Percentiles rank a stretch among this genome's conserved stretches.
Evolutionary conservation across 106 monocot species (phyloP).

Genomic region (Iris macrosiphon): DNA sequence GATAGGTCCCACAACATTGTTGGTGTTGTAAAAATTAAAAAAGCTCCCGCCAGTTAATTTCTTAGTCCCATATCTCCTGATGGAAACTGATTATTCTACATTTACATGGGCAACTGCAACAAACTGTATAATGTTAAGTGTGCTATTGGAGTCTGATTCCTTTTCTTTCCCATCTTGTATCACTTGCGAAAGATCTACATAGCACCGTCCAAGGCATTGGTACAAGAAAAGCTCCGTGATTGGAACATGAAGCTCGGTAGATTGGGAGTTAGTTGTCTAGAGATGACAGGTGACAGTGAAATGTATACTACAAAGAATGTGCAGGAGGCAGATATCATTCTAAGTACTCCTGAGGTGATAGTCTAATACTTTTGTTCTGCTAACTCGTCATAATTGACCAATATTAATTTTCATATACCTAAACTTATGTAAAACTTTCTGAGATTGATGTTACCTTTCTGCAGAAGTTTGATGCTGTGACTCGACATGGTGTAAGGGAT

Average conservation of each 20-base stretch:
- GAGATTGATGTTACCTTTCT: conserved; percentile 3
- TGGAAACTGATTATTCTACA: too few relatives aligned
- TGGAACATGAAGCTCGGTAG: conserved; percentile 83
- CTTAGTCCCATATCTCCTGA: too few relatives aligned
- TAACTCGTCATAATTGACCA: not conserved
- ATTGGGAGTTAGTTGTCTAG: conserved; percentile 69
- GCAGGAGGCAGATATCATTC: conserved; percentile 82
- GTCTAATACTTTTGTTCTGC: not conserved
- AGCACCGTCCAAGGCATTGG: conserved; percentile 94
- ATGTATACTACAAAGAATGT: conserved; percentile 49
- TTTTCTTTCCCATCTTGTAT: not conserved
- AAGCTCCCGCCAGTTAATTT: not conserved
- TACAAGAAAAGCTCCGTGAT: conserved; percentile 92
- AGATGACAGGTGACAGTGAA: conserved; percentile 96
- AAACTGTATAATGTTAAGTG: too few relatives aligned
- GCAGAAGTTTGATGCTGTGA: conserved; percentile 95
- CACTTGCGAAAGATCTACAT: conserved; percentile 62
- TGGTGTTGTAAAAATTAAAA: not conserved
- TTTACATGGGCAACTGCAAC: too few relatives aligned
- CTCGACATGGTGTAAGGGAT: conserved; percentile 66
- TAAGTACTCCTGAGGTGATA: conserved; percentile 90
- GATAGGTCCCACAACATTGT: too few relatives aligned
- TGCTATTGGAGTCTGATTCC: conserved; percentile 6
- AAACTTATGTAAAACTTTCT: not conserved
- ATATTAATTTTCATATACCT: not conserved